These are phyloP conservation scores for Alnus rubra DNA, from an alignment of 306 rosid genomes.

Conservation along the genomic window DNA sequence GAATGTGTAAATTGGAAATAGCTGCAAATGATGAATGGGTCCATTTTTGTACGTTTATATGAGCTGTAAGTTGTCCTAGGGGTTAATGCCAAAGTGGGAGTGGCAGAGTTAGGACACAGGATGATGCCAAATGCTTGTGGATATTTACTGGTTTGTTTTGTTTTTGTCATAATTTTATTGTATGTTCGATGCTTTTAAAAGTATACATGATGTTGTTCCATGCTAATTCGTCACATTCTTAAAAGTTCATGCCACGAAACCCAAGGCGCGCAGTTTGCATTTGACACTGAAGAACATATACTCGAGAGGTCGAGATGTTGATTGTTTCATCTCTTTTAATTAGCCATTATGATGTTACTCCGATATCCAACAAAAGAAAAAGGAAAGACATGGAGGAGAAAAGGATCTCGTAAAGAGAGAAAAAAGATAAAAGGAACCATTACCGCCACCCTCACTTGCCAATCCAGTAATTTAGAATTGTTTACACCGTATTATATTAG, in stretches of 20 bases:
- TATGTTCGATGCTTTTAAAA: conserved; percentile 9
- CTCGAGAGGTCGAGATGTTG: neutral
- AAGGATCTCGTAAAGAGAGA: neutral
- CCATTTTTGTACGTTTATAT: conserved; percentile 22
- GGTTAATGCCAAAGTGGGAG: conserved; percentile 28
- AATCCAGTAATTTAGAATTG: conserved; percentile 7
- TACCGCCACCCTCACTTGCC: neutral
- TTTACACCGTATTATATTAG: neutral
- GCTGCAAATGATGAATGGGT: conserved; percentile 23
- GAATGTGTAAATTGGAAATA: conserved; percentile 12
- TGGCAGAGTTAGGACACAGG: conserved; percentile 18
- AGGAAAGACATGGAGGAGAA: neutral
- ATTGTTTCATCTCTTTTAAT: neutral
- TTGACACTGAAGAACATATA: neutral
- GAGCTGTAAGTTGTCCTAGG: conserved; percentile 35
- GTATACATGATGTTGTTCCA: conserved; percentile 29
- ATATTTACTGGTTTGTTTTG: neutral
- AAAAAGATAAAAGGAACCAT: neutral
- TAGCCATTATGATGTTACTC: neutral
- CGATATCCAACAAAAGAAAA: neutral
- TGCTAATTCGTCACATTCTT: neutral
- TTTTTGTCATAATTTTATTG: conserved; percentile 19
- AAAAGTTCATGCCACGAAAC: neutral
- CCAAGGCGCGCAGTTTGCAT: neutral
- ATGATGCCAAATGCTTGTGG: conserved; percentile 30